Conservation (phyloP, 2,329 filamentous ascomycete genomes). For the Cadophora luteo-olivacea region DNA sequence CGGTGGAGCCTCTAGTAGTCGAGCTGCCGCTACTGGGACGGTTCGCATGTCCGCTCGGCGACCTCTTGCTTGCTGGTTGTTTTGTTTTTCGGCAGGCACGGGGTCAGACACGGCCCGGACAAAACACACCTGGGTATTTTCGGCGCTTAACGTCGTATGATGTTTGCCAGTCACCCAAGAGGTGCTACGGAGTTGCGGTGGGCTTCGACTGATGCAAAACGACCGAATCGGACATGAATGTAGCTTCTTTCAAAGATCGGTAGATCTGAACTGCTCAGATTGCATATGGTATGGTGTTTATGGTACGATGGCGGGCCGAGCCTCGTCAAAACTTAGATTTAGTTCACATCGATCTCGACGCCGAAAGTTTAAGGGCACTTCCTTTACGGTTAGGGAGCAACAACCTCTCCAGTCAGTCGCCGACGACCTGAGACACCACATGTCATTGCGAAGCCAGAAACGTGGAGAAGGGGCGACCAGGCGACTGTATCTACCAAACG, state of each 20-base stretch:
- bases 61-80: not conserved
- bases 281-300: not conserved
- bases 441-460: not conserved
- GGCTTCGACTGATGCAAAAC: not conserved
- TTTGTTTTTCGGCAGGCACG: not conserved
- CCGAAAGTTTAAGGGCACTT: too few relatives aligned
- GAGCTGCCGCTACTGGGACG: not conserved
- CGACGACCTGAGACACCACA: not conserved
- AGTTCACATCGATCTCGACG: not conserved
- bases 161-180: not conserved
- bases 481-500: not conserved
- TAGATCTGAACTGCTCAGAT: not conserved
- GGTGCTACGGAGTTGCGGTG: not conserved
- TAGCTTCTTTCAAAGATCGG: not conserved
- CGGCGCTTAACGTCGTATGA: too few relatives aligned
- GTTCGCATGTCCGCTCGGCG: not conserved
- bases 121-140: too few relatives aligned
- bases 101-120: not conserved
- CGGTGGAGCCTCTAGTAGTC: not conserved
- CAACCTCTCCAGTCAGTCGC: not conserved
- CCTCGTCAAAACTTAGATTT: not conserved
- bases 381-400: not conserved
- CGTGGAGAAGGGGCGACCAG: not conserved
- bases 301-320: not conserved
- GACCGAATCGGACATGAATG: not conserved